phyloP scores from a whole-genome alignment of 1,284 basidiomycete genomes.

The Pyrrhoderma noxium region DNA sequence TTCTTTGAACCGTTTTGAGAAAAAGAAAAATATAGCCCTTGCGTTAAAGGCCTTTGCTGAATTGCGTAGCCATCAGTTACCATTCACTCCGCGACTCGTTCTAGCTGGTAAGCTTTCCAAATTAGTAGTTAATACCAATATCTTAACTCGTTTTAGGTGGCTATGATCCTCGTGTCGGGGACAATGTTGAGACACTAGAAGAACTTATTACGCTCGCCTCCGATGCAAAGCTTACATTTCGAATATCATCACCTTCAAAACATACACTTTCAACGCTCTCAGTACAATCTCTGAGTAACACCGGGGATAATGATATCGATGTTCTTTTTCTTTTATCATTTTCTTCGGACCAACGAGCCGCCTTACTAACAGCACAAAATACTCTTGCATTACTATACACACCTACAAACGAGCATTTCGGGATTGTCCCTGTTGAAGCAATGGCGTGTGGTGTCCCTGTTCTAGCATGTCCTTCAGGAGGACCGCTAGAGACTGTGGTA shows the following conservation, averaged over 20 bases:
- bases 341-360: constrained; percentile 69
- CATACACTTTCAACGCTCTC: constrained; percentile 14
- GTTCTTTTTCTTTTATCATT: constrained; percentile 86
- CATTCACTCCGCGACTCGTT: constrained; percentile 44
- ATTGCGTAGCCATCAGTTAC: constrained; percentile 25
- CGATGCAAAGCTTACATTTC: constrained; percentile 28
- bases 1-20: constrained; percentile 93
- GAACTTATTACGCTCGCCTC: constrained; percentile 31
- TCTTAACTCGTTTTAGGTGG: constrained; percentile 42
- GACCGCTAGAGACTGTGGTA: constrained; percentile 85
- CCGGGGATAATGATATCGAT: too few species aligned
- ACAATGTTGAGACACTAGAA: constrained; percentile 62
- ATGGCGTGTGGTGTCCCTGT: constrained; percentile 92
- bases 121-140: neutral
- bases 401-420: constrained; percentile 94
- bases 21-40: constrained; percentile 86
- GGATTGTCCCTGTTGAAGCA: constrained; percentile 92
- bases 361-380: constrained; percentile 57
- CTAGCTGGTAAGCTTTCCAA: constrained; percentile 54
- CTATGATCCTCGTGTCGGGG: constrained; percentile 63
- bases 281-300: too few species aligned
- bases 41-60: constrained; percentile 76
- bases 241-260: constrained; percentile 27
- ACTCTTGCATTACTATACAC: constrained; percentile 85
- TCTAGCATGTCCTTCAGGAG: constrained; percentile 83